Base-by-base conservation (phyloP, 257 asterid genomes). In the Penstemon newberryi region DNA sequence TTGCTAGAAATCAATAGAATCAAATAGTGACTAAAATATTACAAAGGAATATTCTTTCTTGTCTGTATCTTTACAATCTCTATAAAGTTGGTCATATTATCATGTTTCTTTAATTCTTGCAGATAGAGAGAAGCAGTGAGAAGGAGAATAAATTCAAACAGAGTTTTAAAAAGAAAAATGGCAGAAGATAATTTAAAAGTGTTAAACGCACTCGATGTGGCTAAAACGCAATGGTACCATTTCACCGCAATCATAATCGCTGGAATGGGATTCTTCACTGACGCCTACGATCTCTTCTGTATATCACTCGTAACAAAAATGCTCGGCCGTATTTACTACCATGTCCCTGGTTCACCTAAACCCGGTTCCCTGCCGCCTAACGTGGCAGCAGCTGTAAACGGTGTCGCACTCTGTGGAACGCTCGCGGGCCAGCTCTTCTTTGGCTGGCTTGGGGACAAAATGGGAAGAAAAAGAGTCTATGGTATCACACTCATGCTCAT, bases 201-300 rank as follows among this genome's bases (percentile, higher is more conserved):
- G 65, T 70, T 76, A 0, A 19, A 58, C 45, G 76, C 80, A 11
- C 66, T 70, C 4, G 80, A 76, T 46, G 53, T 50, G 4, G 77
- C 77, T 2, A 72, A 64, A 47, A 72, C 77, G 15, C 77, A 72
- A 65, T 65, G 65, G 71, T 72, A 65, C 39, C 77, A 73, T 33
- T 66, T 73, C 39, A 73, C 67, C 3, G 80, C 76, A 4, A 58
- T 76, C 6, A 33, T 76, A 6, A 51, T 76, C 3, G 73, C 80
- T 0, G 80, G 80, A 43, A 76, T 76, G 76, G 80, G 80, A 5
- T 76, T 76, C 54, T 76, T 76, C 52, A 70, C 80, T 3, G 80
- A 76, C 50, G 72, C 80, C 3, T 76, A 76, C 13, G 80, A 76
- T 51, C 76, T 76, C 4, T 76, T 76, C 65, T 64, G 76, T 64